Base-by-base conservation (phyloP, 1,139 yeast species). In the Suhomyces yuchorum region DNA sequence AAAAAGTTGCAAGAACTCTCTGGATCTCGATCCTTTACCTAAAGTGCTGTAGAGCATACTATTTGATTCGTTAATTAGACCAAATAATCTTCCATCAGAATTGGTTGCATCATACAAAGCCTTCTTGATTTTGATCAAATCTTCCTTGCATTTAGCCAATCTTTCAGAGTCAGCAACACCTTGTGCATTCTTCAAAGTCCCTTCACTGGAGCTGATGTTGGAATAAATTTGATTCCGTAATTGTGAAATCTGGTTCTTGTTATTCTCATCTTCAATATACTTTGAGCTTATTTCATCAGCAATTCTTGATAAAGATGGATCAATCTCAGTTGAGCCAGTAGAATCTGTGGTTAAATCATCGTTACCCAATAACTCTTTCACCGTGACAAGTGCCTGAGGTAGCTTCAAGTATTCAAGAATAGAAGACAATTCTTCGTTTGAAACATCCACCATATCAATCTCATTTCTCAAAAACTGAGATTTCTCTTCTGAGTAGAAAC, bases 401-500 rank as follows among this genome's bases (percentile, higher is more conserved):
- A 93, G 71, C 49, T 85, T 85, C 55, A 91, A 77, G 58, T 81
- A 89, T 59, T 90, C 97, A 48, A 91, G 73, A 4, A 88, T 88
- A 1, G 96, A 88, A 1, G 77, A 67, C 44, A 87, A 74, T 60
- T 91, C 96, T 62, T 89, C 87, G 54, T 90, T 83, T 0, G 96
- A 88, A 12, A 90, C 79, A 48, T 88, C 93, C 24, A 84, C 80
- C 54, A 79, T 77, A 52, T 91, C 98, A 42, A 85, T 76, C 60
- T 89, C 93, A 46, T 74, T 77, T 56, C 99, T 77, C 46, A 91
- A 68, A 44, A 89, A 68, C 52, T 82, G 84, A 0, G 96, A 92
- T 65, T 90, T 88, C 62, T 88, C 92, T 62, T 93, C 99, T 0
- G 96, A 87, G 63, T 93, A 93, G 55, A 83, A 75, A 56, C 97